phyloP scores from a whole-genome alignment of 148 eudicot genomes.

The Hydrangea macrophylla region DNA sequence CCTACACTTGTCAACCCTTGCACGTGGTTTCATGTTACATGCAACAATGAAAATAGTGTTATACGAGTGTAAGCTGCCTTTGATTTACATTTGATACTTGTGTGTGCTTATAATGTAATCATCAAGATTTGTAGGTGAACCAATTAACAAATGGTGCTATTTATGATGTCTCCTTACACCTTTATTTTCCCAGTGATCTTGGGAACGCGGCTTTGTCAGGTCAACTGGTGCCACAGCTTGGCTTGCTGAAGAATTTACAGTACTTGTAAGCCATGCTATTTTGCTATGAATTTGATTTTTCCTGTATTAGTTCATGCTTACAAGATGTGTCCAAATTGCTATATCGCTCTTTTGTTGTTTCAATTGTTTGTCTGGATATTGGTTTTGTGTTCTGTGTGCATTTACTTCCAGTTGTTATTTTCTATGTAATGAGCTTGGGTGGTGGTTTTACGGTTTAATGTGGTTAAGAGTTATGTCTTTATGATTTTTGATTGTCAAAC shows the following conservation, averaged over 20 bases:
- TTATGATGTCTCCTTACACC: constrained; percentile 2
- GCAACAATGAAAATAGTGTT: constrained; percentile 1
- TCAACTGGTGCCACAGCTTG: constrained; percentile 80
- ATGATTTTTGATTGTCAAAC: too few relatives aligned
- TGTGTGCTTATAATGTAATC: not conserved
- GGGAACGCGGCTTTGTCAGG: constrained; percentile 97
- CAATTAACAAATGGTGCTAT: not conserved
- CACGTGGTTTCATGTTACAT: constrained; percentile 14
- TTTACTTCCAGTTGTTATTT: not conserved
- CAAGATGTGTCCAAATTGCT: not conserved
- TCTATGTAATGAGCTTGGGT: too few relatives aligned
- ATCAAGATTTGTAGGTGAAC: not conserved
- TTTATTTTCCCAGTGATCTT: constrained; percentile 61
- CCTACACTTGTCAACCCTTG: constrained; percentile 8
- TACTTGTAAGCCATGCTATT: constrained; percentile 60
- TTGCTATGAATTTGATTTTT: not conserved
- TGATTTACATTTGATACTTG: too few relatives aligned
- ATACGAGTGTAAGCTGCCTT: constrained; percentile 7
- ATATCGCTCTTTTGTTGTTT: not conserved
- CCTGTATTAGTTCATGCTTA: constrained; percentile 1
- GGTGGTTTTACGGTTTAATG: not conserved
- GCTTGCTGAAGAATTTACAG: constrained; percentile 81
- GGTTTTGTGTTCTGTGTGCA: not conserved
- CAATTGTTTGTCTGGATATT: not conserved
- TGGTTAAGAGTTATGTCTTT: not conserved